Conservation (phyloP, 2,329 filamentous ascomycete genomes). For the Exophiala spinifera region DNA sequence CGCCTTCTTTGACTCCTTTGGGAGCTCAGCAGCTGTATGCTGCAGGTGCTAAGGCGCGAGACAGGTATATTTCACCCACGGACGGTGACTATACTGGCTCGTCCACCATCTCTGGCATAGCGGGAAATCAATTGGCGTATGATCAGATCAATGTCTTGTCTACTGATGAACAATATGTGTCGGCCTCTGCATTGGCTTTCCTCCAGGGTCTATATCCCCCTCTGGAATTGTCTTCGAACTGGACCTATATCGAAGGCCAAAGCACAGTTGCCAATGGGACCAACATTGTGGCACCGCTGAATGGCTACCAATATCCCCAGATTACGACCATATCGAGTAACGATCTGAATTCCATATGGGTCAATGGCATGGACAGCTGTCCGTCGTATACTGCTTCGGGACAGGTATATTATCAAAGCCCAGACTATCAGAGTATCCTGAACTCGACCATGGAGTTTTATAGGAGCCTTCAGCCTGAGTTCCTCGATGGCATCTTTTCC, state of each 20-base stretch:
- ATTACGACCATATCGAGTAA: constrained; percentile 44
- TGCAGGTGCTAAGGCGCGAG: constrained; percentile 51
- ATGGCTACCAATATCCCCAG: constrained; percentile 57
- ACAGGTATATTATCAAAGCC: constrained; percentile 41
- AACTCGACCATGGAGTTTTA: constrained; percentile 46
- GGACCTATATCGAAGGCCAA: constrained; percentile 36
- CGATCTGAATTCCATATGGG: constrained; percentile 51
- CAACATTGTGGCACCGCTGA: constrained; percentile 47
- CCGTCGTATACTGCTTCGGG: constrained; percentile 37
- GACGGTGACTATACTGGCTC: constrained; percentile 9
- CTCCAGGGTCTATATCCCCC: constrained; percentile 62
- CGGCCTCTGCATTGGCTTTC: constrained; percentile 58
- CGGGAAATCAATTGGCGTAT: constrained; percentile 43
- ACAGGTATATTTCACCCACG: constrained; percentile 48
- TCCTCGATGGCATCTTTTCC: constrained; percentile 44
- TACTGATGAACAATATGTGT: constrained; percentile 46
- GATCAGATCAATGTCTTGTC: constrained; percentile 50
- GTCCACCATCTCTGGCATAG: constrained; percentile 44
- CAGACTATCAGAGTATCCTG: constrained; percentile 41
- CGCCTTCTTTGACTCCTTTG: constrained; percentile 48
- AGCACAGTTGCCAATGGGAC: constrained; percentile 49
- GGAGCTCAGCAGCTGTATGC: constrained; percentile 55
- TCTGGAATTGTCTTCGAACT: constrained; percentile 34
- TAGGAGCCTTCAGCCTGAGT: constrained; percentile 40
- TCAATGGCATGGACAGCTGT: constrained; percentile 50